Base-by-base conservation (phyloP, 768 basidiomycete species). In the Phylloporus sp. region DNA sequence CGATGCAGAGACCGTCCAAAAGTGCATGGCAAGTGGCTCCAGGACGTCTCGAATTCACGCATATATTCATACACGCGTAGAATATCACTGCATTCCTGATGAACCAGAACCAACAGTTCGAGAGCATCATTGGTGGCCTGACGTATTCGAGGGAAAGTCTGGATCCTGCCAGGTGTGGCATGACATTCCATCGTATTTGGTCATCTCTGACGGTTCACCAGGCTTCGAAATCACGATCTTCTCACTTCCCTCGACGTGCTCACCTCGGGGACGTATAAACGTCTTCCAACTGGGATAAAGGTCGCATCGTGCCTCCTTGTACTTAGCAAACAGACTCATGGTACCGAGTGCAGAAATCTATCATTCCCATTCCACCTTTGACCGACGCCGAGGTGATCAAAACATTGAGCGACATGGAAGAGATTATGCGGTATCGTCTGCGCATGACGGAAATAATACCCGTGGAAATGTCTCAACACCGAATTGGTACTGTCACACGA, bases 181-280 rank as follows among this genome's bases (percentile, higher is more conserved):
- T 9, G 9, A 4, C 38, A 10, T 6, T 7, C 15, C 17, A 10
- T 26, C 18, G 9, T 14, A 18, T 21, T 8, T 37, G 20, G 4
- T 33, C 21, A 18, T 41, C 7, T 34, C 26, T 49, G 22, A 53
- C 31, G 9, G 10, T 17, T 26, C 5, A 11, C 6, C 58, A 91
- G 94, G 60, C 77, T 92, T 17, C 84, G 94, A 46, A 97, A 97
- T 67, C 91, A 94, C 50, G 95, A 98, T 66, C 71, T 97, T 20
- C 75, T 93, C 5, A 95, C 92, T 1, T 94, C 94, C 20, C 69
- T 97, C 29, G 87, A 93, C 55, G 87, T 97, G 44, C 73, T 96
- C 26, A 87, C 87, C 2, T 83, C 82, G 11, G 94, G 93, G 0
- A 83, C 87, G 14, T 98, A 97, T 61, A 73, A 81, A 31, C 75